Base-by-base conservation (phyloP, 306 rosid genomes). In the Ziziphus jujuba region DNA sequence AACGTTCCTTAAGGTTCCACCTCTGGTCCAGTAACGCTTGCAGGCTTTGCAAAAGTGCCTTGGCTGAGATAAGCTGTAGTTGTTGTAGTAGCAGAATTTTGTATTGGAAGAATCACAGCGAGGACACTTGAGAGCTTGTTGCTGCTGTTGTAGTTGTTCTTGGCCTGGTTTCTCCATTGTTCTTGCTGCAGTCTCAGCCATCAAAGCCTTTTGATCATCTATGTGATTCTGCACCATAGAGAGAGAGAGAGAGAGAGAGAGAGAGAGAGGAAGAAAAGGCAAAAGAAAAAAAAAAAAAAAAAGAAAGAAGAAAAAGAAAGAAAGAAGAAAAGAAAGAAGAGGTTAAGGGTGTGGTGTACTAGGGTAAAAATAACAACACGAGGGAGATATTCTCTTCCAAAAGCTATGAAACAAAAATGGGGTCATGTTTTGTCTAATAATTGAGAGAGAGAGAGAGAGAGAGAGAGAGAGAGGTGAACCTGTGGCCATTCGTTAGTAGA, bases 11-110 rank as follows among this genome's bases (percentile, higher is more conserved):
- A 93, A 84, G 51, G 98, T 93, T 11, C 98, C 98, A 7, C 97
- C 98, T 72, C 93, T 75, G 24, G 98, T 93, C 98, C 98, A 93
- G 69, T 93, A 93, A 20, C 98, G 82, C 73, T 93, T 93, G 80
- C 98, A 93, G 74, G 98, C 91, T 82, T 93, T 93, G 84, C 98
- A 93, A 70, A 93, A 93, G 81, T 93, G 95, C 31, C 98, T 67
- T 4, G 98, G 98, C 77, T 93, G 98, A 15, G 98, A 90, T 70
- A 93, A 69, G 77, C 96, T 93, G 74, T 93, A 93, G 77, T 93
- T 93, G 89, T 93, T 93, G 85, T 93, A 93, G 77, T 93, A 93
- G 23, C 98, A 93, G 72, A 93, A 93, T 77, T 93, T 93, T 7
- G 98, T 93, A 86, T 93, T 90, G 1, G 95, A 77, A 2, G 98